phyloP scores from a whole-genome alignment of 1,284 basidiomycete species.

The Trichosporon inkin region DNA sequence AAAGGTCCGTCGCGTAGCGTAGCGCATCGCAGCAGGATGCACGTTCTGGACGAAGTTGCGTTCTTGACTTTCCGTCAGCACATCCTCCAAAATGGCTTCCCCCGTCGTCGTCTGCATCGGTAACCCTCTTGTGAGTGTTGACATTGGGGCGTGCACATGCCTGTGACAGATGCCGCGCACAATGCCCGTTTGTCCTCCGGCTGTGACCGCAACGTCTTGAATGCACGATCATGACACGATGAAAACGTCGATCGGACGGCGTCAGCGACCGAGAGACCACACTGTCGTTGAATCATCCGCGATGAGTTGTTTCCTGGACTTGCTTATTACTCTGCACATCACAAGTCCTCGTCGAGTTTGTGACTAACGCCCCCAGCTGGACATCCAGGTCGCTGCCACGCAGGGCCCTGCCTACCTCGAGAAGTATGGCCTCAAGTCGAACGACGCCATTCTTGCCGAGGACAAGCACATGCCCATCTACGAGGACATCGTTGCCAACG shows the following conservation, averaged over 20 bases:
- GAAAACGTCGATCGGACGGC: neutral
- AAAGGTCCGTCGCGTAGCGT: conserved; percentile 5
- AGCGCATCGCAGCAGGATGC: neutral
- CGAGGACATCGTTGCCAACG: conserved; percentile 74
- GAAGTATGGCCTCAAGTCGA: conserved; percentile 89
- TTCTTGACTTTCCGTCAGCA: conserved; percentile 2
- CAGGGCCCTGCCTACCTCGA: conserved; percentile 77
- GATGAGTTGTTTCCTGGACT: too few relatives aligned
- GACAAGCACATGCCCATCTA: conserved; percentile 84
- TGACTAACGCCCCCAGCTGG: conserved; percentile 54
- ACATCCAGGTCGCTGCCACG: conserved; percentile 68
- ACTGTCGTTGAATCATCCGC: neutral
- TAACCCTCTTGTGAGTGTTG: conserved; percentile 63
- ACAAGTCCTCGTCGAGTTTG: too few relatives aligned
- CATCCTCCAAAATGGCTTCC: conserved; percentile 19
- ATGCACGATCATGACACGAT: neutral
- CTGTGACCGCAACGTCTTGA: neutral
- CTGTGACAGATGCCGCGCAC: neutral
- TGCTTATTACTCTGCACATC: too few relatives aligned
- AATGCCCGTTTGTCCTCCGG: too few relatives aligned
- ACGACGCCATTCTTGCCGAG: conserved; percentile 94
- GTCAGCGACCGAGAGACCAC: neutral
- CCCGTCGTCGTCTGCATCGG: conserved; percentile 70
- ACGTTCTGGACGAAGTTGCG: neutral
- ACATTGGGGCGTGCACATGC: too few relatives aligned